Evolutionary conservation across 2,329 filamentous ascomycete species (phyloP).

Genomic region (Neofusicoccum kwambonambiense): DNA sequence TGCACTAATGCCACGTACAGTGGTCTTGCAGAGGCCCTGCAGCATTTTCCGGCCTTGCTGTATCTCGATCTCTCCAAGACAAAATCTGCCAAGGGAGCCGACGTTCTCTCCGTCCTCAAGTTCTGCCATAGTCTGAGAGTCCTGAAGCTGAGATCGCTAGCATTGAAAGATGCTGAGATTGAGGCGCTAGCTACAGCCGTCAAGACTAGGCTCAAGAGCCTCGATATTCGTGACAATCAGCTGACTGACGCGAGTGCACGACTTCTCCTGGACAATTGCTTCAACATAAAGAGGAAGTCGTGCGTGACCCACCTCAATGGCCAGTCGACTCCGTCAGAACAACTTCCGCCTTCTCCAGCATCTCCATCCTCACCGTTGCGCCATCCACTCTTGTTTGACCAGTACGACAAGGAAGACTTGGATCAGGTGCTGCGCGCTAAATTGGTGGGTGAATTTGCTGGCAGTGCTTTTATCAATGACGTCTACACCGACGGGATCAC

Average conservation of each 20-base stretch:
- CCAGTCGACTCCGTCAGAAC: not conserved
- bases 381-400: not conserved
- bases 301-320: slow-evolving; percentile 17
- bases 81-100: slow-evolving; percentile 47
- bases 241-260: slow-evolving; percentile 57
- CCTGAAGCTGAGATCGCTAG: slow-evolving; percentile 55
- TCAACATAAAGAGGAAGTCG: slow-evolving; percentile 32
- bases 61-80: slow-evolving; percentile 61
- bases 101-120: slow-evolving; percentile 49
- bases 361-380: slow-evolving; percentile 26
- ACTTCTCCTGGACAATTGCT: slow-evolving; percentile 52
- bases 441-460: slow-evolving; percentile 45
- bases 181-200: slow-evolving; percentile 54
- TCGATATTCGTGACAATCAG: slow-evolving; percentile 58
- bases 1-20: slow-evolving; percentile 59
- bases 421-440: slow-evolving; percentile 50
- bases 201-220: slow-evolving; percentile 51
- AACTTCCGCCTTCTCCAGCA: not conserved
- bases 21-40: slow-evolving; percentile 52
- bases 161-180: slow-evolving; percentile 54
- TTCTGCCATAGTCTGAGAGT: slow-evolving; percentile 54
- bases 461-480: slow-evolving; percentile 56
- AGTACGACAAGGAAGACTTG: slow-evolving; percentile 43
- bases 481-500: slow-evolving; percentile 56
- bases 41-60: slow-evolving; percentile 54